Evolutionary conservation across 306 rosid genomes (phyloP).

Genomic region (Astragalus glycyphyllos): DNA sequence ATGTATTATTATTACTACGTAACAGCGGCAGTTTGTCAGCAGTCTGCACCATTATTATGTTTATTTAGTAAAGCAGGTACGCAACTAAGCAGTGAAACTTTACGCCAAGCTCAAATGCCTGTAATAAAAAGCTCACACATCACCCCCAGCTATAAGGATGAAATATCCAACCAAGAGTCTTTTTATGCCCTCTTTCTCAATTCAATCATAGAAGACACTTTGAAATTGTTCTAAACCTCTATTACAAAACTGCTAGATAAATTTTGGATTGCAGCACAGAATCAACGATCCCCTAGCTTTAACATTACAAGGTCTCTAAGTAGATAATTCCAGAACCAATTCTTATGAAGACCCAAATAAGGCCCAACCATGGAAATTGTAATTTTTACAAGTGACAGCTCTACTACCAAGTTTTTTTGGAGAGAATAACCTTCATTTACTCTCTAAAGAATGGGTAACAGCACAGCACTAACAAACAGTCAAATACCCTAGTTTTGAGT

Average conservation of each 20-base stretch:
- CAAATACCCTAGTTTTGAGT: slow-evolving; percentile 16
- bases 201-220: neutral
- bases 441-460: slow-evolving; percentile 14
- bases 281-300: slow-evolving; percentile 4
- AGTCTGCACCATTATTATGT: slow-evolving; percentile 26
- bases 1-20: neutral
- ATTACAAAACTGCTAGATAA: too few relatives aligned
- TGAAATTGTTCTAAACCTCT: too few relatives aligned
- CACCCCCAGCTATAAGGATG: slow-evolving; percentile 28
- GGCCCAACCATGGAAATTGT: neutral
- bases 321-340: slow-evolving; percentile 26
- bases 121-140: neutral
- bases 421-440: slow-evolving; percentile 27
- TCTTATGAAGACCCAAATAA: neutral
- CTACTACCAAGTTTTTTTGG: neutral
- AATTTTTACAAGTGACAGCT: neutral
- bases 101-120: neutral
- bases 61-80: slow-evolving; percentile 15
- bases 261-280: neutral
- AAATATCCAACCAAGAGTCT: neutral
- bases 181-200: slow-evolving; percentile 9
- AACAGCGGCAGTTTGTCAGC: neutral
- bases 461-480: slow-evolving; percentile 8
- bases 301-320: neutral
- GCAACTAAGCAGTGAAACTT: neutral